phyloP scores from a whole-genome alignment of 139 green algal species.

The Chlamydomonas eustigma region DNA sequence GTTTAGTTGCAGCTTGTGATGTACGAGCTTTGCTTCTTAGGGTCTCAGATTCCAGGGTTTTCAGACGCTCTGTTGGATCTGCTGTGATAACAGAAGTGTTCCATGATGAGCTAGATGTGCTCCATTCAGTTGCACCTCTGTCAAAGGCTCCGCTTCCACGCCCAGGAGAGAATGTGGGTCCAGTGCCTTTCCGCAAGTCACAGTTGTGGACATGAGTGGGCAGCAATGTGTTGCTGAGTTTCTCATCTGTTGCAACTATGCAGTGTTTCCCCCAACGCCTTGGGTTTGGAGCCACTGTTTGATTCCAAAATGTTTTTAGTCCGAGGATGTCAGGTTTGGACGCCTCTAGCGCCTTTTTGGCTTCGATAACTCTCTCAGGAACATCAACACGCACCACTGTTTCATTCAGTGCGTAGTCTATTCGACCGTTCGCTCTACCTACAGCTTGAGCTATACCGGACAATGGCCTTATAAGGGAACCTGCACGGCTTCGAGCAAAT shows the following conservation, averaged over 20 bases:
- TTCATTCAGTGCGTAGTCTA: background rate
- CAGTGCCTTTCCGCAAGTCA: background rate
- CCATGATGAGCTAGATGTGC: background rate
- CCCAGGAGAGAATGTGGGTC: background rate
- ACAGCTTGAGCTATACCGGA: background rate
- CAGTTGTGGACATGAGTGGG: background rate
- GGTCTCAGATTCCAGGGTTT: no score
- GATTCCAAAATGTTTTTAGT: background rate
- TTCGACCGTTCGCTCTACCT: background rate
- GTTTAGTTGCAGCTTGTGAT: no score
- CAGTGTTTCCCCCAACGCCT: background rate
- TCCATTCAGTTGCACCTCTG: background rate
- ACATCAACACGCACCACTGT: background rate
- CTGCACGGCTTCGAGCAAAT: background rate
- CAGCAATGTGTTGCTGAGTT: conserved; percentile 1
- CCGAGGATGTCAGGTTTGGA: background rate
- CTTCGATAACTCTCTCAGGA: background rate
- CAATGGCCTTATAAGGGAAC: background rate
- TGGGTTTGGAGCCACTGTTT: background rate
- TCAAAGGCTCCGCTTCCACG: background rate
- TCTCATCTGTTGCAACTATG: background rate
- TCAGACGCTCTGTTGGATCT: no score
- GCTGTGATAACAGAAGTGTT: background rate
- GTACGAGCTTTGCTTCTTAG: no score
- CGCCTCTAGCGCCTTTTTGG: background rate